Evolutionary conservation across 2,329 filamentous ascomycete genomes (phyloP), one percentile per base, ranked within the genome.

Genomic region (Sordariomycetes sp.): DNA sequence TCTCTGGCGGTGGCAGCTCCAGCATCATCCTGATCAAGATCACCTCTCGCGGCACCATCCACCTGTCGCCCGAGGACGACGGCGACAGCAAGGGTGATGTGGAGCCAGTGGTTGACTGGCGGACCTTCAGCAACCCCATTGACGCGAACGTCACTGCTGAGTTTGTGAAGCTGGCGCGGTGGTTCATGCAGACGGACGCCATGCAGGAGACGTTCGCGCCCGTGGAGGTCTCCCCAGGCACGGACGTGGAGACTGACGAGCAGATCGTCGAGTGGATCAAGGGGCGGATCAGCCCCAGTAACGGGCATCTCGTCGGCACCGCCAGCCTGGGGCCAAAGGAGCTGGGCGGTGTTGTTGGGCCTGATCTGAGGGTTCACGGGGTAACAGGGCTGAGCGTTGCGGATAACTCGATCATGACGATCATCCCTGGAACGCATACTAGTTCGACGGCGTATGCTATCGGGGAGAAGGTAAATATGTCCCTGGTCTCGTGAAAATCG

Each of bases 41-140:
- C 0, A 75, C 77, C 60, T 80, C 77, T 1, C 75, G 80, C 2
- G 81, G 81, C 20, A 72, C 74, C 32, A 76, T 82, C 61, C 80
- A 80, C 65, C 79, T 83, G 60, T 70, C 69, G 20, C 70, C 71
- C 16, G 54, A 71, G 3, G 70, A 74, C 48, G 70, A 60, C 34
- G 60, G 60, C 4, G 53, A 58, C 20, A 50, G 43, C 74, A 18
- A 40, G 37, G 61, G 71, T 71, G 3, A 74, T 78, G 43, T 79
- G 79, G 59, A 76, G 79, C 63, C 76, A 73, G 28, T 76, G 72
- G 55, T 82, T 71, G 68, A 75, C 78, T 65, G 62, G 59, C 66
- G 70, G 52, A 65, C 68, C 18, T 64, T 72, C 60, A 75, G 72
- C 28, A 71, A 81, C 62, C 77, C 80, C 11, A 71, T 81, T 53